Evolutionary conservation across 345 rosid genomes (phyloP).

Genomic region (Firmiana major): DNA sequence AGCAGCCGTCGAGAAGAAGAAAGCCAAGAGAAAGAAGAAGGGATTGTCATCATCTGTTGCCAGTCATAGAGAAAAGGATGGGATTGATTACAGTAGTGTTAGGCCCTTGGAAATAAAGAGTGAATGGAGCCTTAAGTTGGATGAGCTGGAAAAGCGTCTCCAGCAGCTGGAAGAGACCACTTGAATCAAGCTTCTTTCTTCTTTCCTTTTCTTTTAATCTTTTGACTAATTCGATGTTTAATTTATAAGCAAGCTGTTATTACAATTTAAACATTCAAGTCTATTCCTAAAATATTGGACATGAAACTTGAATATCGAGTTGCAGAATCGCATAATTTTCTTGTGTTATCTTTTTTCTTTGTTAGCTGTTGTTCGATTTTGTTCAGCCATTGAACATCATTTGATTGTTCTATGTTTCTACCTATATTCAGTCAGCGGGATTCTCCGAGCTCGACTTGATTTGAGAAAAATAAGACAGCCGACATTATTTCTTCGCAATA

Average conservation of each 20-base stretch:
- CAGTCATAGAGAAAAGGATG: conserved; percentile 19
- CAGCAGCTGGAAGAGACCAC: conserved; percentile 31
- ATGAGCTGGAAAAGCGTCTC: conserved; percentile 48
- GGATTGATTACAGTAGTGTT: conserved; percentile 31
- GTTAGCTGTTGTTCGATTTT: not conserved
- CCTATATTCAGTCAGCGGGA: not conserved
- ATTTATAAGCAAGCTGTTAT: not conserved
- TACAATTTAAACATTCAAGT: not conserved
- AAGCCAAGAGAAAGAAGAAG: conserved; percentile 22
- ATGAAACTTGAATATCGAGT: not conserved
- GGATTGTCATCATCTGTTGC: conserved; percentile 17
- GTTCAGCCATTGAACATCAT: not conserved
- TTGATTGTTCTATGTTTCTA: not conserved
- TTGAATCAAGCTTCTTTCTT: not conserved
- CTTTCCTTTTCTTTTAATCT: not conserved
- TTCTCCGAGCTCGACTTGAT: not conserved
- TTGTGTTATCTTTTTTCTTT: not conserved
- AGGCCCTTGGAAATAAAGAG: conserved; percentile 42
- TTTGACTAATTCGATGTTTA: not conserved
- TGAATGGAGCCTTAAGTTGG: conserved; percentile 48
- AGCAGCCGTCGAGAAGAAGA: conserved; percentile 47
- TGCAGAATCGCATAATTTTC: not conserved
- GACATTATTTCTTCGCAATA: not conserved
- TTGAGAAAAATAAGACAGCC: not conserved
- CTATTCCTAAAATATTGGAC: not conserved